A percentile compares a stretch with the other conserved stretches of the same genome.
Evolutionary conservation across 2,329 filamentous ascomycete species (phyloP).

Genomic region (Sporothrix variecibatus): DNA sequence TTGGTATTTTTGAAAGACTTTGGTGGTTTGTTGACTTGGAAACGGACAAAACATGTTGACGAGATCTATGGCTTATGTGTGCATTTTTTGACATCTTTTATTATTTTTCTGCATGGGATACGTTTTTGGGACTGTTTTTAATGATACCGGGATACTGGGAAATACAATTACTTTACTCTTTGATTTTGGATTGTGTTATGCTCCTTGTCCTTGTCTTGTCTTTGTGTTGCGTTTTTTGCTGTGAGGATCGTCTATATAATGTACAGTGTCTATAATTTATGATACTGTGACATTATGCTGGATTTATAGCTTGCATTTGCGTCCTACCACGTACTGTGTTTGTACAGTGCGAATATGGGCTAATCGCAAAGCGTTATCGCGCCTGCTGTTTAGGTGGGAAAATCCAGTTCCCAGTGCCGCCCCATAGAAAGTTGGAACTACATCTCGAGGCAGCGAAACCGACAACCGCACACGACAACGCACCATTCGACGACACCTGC

Average conservation of each 20-base stretch:
- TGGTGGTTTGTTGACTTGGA: not conserved
- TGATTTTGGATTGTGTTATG: not conserved
- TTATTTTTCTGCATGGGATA: not conserved
- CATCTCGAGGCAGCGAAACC: not conserved
- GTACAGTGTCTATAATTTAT: not conserved
- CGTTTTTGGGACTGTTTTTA: not conserved
- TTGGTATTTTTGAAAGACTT: not conserved
- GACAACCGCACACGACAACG: constrained; percentile 6
- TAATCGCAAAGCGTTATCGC: constrained; percentile 19
- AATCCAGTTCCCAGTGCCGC: not conserved
- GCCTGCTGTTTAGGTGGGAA: not conserved
- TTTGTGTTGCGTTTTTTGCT: not conserved
- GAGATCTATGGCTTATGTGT: not conserved
- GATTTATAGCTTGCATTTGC: not conserved
- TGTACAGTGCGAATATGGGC: constrained; percentile 1
- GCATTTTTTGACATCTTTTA: not conserved
- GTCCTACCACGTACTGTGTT: not conserved
- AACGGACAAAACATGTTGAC: not conserved
- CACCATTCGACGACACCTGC: not conserved
- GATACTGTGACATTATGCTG: not conserved
- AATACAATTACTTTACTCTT: not conserved
- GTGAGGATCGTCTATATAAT: not conserved
- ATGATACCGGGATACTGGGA: constrained; percentile 3
- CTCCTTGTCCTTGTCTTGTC: no score
- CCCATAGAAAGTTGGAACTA: constrained; percentile 1